These are phyloP conservation scores for Lantana camara DNA, from an alignment of 257 asterid genomes.

Conservation along the genomic window DNA sequence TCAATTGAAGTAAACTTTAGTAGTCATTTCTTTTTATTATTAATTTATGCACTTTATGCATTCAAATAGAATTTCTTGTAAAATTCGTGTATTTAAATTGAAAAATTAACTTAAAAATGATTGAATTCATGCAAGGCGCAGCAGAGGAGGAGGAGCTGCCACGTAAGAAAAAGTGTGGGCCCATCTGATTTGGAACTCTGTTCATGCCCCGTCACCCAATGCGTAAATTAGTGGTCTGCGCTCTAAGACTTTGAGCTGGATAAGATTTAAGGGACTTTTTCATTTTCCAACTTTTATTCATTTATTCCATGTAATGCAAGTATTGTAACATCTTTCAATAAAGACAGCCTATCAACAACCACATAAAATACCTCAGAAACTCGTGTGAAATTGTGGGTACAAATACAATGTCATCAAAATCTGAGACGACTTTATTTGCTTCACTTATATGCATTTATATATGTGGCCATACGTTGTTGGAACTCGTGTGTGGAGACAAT, in stretches of 20 bases:
- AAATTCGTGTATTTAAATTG: no score
- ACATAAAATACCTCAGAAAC: not conserved
- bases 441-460: not conserved
- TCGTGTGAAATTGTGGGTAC: constrained; percentile 16
- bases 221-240: constrained; percentile 7
- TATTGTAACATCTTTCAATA: constrained; percentile 4
- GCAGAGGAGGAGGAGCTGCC: not conserved
- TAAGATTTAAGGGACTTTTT: not conserved
- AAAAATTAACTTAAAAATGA: no score
- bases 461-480: not conserved
- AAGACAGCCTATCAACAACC: constrained; percentile 4
- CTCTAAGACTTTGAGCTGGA: constrained; percentile 3
- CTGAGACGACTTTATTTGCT: not conserved
- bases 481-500: not conserved
- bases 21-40: no score
- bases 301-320: not conserved
- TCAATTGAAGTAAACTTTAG: no score
- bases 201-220: not conserved
- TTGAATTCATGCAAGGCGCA: not conserved
- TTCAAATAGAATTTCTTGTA: no score
- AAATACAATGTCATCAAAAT: not conserved
- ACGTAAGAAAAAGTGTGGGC: not conserved
- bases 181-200: not conserved
- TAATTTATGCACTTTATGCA: no score
- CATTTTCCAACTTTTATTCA: not conserved